Base-by-base conservation (phyloP, 306 rosid genomes). In the Mimosa pudica region DNA sequence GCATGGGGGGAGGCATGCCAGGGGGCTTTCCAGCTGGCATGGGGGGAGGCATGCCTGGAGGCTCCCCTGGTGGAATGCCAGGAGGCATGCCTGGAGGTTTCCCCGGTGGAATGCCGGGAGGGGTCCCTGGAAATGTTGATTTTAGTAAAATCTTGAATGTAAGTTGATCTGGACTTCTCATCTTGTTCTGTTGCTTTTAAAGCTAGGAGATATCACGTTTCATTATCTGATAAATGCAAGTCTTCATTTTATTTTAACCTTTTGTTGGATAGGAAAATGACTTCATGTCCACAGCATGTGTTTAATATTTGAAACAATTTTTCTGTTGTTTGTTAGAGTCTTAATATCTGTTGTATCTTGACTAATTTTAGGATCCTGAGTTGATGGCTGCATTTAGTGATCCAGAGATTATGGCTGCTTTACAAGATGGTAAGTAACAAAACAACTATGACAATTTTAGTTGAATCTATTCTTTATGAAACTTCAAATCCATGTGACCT, bases 361-460 rank as follows among this genome's bases (percentile, higher is more conserved):
- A 35, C n/a, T 47, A 14, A 20, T 75, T 3, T 58, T 81, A 91
- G 98, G 98, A 93, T 74, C 98, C 98, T 42, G 98, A 93, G 47
- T 67, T 93, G 82, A 91, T 91, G 98, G 2, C 91, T 0, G 97
- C 98, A 71, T 91, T 93, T 82, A 85, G 89, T 65, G 98, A 93
- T 89, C 97, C 98, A 0, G 98, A 93, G 85, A 84, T 93, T 60
- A 93, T 91, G 97, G 92, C 97, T 85, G 98, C 98, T 83, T 90
- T 93, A 58, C 97, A 93, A 85, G 98, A 93, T 81, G 98, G 98
- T 91, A 86, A 64, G 73, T 20, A 18, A 57, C 12, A 57, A 83
- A 60, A 71, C 60, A 57, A 66, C 79, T 63, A 68, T 66, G 46
- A 55, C 18, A 49, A 17, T 57, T 52, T 45, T 52, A n/a, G 33